These are phyloP conservation scores for Catunica adiposa DNA, from an alignment of 2,329 filamentous ascomycete species.

Conservation along the genomic window DNA sequence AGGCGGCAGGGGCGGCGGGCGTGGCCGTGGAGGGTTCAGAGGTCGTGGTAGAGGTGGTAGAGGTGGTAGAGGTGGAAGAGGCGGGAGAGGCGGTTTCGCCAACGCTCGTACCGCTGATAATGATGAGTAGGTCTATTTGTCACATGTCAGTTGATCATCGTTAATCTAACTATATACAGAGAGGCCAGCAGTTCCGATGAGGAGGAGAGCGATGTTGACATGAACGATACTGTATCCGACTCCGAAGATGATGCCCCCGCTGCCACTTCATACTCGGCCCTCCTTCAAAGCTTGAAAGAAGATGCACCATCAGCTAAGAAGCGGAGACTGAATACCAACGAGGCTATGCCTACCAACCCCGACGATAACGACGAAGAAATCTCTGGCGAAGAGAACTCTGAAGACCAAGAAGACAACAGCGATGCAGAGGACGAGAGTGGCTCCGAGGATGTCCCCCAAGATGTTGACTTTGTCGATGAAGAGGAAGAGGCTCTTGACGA, in stretches of 20 bases:
- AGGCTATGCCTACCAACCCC: conserved; percentile 15
- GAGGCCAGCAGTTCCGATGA: conserved; percentile 23
- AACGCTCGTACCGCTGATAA: conserved; percentile 30
- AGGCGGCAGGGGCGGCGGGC: background rate
- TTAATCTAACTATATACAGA: background rate
- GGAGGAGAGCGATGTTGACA: conserved; percentile 27
- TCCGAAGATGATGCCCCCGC: conserved; percentile 26
- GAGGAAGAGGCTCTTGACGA: conserved; percentile 29
- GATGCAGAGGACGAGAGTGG: conserved; percentile 12
- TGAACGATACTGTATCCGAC: conserved; percentile 20
- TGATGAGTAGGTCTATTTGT: conserved; percentile 20
- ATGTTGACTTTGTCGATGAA: conserved; percentile 20
- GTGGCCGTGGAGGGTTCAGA: conserved; percentile 10
- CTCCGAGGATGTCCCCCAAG: conserved; percentile 23
- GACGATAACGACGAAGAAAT: conserved; percentile 10
- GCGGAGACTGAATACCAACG: conserved; percentile 35
- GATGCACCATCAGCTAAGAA: conserved; percentile 34
- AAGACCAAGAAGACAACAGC: conserved; percentile 16
- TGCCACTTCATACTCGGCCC: conserved; percentile 35
- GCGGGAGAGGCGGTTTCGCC: conserved; percentile 25
- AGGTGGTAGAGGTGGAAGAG: conserved; percentile 21
- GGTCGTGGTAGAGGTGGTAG: conserved; percentile 16
- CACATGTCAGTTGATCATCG: background rate
- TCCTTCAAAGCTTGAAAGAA: conserved; percentile 38
- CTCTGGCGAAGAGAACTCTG: conserved; percentile 16